phyloP scores from a whole-genome alignment of 805 yeast genomes.

The Schwanniomyces pseudopolymorphus region DNA sequence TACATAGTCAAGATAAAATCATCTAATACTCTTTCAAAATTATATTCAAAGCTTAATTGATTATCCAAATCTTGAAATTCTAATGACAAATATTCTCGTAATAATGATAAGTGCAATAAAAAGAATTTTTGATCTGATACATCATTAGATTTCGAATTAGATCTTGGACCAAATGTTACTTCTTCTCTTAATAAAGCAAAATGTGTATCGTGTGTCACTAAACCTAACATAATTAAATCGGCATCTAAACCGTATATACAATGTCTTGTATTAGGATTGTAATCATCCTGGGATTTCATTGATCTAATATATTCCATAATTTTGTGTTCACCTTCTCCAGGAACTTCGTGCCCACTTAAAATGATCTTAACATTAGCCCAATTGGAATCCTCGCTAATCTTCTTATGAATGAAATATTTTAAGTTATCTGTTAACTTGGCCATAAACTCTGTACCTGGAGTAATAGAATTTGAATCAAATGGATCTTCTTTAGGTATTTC shows the following conservation, averaged over 20 bases:
- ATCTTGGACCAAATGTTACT: conserved; percentile 76
- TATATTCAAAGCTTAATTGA: conserved; percentile 62
- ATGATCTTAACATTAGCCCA: conserved; percentile 90
- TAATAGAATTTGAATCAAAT: conserved; percentile 92
- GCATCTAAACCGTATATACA: conserved; percentile 98
- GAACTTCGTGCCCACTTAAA: conserved; percentile 93
- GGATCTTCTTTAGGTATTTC: conserved; percentile 81
- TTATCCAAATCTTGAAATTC: conserved; percentile 77
- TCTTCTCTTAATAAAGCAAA: conserved; percentile 93
- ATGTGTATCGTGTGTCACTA: conserved; percentile 93
- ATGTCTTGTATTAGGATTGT: conserved; percentile 92
- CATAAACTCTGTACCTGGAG: conserved; percentile 99
- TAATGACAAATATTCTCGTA: conserved; percentile 86
- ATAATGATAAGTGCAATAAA: conserved; percentile 78
- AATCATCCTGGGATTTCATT: conserved; percentile 67
- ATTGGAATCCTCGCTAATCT: conserved; percentile 84
- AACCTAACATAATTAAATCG: conserved; percentile 90
- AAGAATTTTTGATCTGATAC: conserved; percentile 79
- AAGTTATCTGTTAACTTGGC: conserved; percentile 78
- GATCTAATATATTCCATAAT: conserved; percentile 90
- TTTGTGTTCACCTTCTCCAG: conserved; percentile 99
- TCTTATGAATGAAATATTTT: conserved; percentile 90
- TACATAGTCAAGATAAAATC: conserved; percentile 90
- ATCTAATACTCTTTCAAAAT: conserved; percentile 87
- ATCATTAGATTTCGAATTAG: conserved; percentile 34